Percentiles rank a stretch among this genome's conserved stretches.
Conservation (phyloP, 257 asterid genomes). For the Datura wrightii region DNA sequence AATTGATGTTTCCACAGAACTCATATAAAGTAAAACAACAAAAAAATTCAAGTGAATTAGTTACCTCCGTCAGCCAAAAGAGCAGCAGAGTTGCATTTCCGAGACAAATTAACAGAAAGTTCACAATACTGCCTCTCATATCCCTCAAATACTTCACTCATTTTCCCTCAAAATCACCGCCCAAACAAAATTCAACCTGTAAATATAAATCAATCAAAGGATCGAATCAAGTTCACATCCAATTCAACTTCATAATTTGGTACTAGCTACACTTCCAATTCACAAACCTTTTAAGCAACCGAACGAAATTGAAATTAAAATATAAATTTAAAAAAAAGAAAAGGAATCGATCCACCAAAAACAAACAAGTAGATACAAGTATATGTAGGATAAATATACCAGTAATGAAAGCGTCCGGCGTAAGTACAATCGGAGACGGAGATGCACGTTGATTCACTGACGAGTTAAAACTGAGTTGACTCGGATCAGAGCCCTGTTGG, state of each 20-base stretch:
- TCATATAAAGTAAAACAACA: not conserved
- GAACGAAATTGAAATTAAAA: not conserved
- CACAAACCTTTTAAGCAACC: not conserved
- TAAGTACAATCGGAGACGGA: slow-evolving; percentile 3
- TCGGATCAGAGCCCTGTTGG: slow-evolving; percentile 3
- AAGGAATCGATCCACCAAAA: slow-evolving; percentile 17
- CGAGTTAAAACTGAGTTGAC: slow-evolving; percentile 22
- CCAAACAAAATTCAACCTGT: slow-evolving; percentile 36
- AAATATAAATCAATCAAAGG: slow-evolving; percentile 5
- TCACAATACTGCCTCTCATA: slow-evolving; percentile 96
- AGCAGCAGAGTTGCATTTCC: slow-evolving; percentile 72
- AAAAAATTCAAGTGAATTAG: slow-evolving; percentile 10
- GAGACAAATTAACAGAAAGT: slow-evolving; percentile 81
- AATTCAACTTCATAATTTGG: not conserved
- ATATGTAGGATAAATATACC: not conserved
- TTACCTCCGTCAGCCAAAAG: slow-evolving; percentile 80
- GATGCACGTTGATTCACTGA: not conserved
- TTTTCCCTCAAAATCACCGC: slow-evolving; percentile 45
- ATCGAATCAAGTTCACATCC: not conserved
- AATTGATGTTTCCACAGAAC: not conserved
- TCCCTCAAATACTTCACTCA: slow-evolving; percentile 91
- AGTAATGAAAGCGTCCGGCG: not conserved
- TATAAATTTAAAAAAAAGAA: not conserved
- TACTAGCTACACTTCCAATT: not conserved
- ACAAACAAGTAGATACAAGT: not conserved